Base-by-base conservation (phyloP, 495 filamentous ascomycete genomes). In the Hypoxylon perforatum region DNA sequence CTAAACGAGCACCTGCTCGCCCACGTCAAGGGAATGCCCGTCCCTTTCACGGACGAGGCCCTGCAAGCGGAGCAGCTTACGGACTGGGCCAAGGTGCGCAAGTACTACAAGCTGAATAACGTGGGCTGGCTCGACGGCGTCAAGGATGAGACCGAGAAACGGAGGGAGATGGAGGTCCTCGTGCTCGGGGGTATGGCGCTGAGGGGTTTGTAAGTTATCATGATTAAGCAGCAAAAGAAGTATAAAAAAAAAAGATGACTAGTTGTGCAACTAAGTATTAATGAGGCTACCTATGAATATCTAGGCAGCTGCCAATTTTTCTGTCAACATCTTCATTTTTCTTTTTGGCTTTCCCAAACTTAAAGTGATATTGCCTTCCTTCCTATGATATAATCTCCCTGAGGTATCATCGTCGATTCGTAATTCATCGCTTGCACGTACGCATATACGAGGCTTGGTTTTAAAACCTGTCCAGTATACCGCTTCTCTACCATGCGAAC, bases 41-140 rank as follows among this genome's bases (percentile, higher is more conserved):
- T 88, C 0, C 77, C 84, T 0, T 87, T 96, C 60, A 82, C 87
- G 11, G 90, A 97, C 65, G 84, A 80, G 25, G 78, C 76, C 19
- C 60, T 97, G 2, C 64, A 54, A 12, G 18, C 65, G 73, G 76
- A 1, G 69, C 3, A 72, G 18, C 74, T 87, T 35, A 84, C 86
- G 1, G 92, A 97, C 76, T 74, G 89, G 70, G 76, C 73, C 21
- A 90, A 87, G 62, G 85, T 97, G 28, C 85, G 85, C 74, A 97
- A 94, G 78, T 84, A 89, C 30, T 97, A 98, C 73, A 94, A 93
- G 71, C 73, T 97, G 41, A 89, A 88, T 47, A 79, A 78, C 12
- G 67, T 82, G 45, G 76, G 81, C 33, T 81, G 78, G 41, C 69
- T 80, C 1, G 77, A 77, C 22, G 65, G 55, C 28, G 50, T 76